Conservation (phyloP, 176 grass and related monocot species). For the Alloteropsis semialata region DNA sequence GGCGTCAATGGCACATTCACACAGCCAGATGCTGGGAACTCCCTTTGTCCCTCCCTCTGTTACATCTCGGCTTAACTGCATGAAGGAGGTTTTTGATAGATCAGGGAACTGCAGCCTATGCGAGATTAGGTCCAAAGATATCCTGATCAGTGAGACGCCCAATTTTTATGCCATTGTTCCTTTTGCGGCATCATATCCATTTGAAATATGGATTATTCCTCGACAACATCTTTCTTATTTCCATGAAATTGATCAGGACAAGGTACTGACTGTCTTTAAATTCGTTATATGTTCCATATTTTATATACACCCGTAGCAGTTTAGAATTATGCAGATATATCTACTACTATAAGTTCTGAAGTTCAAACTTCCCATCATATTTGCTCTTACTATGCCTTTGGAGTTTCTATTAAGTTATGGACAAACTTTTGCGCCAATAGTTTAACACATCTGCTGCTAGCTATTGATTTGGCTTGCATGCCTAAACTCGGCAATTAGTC, state of each 20-base stretch:
- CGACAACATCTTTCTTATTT: slow-evolving; percentile 65
- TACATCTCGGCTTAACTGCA: slow-evolving; percentile 56
- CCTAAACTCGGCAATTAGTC: background rate
- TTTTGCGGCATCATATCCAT: slow-evolving; percentile 91
- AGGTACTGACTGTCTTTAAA: slow-evolving; percentile 36
- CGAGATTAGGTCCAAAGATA: slow-evolving; percentile 49
- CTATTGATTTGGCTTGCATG: background rate
- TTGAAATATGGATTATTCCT: slow-evolving; percentile 94
- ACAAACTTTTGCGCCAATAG: background rate
- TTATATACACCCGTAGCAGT: background rate
- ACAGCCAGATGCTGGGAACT: slow-evolving; percentile 93
- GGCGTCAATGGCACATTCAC: slow-evolving; percentile 93
- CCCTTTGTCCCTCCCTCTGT: slow-evolving; percentile 82
- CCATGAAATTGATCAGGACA: slow-evolving; percentile 76
- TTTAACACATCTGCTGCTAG: background rate
- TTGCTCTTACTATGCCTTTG: slow-evolving; percentile 6
- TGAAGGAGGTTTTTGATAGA: slow-evolving; percentile 66
- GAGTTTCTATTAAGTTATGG: background rate
- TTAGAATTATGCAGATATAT: background rate
- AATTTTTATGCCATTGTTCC: slow-evolving; percentile 80
- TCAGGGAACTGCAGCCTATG: slow-evolving; percentile 77
- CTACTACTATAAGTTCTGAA: background rate
- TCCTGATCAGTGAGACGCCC: slow-evolving; percentile 52
- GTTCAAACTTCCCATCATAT: background rate
- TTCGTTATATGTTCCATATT: background rate